phyloP scores from a whole-genome alignment of 345 rosid species.

The Ceriops decandra region DNA sequence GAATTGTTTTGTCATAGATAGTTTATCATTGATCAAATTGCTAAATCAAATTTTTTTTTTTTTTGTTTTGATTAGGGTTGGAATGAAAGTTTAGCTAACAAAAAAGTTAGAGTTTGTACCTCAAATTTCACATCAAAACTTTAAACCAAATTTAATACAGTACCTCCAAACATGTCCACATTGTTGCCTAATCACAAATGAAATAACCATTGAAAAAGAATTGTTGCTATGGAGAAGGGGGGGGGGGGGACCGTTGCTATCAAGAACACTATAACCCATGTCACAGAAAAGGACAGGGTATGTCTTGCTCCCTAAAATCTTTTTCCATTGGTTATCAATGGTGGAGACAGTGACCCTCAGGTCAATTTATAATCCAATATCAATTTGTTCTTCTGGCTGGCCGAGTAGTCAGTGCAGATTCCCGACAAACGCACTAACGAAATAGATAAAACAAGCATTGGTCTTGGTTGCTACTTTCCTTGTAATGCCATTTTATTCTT shows the following conservation, averaged over 20 bases:
- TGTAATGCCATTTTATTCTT: neutral
- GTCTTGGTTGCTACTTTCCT: neutral
- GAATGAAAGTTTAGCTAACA: too few relatives aligned
- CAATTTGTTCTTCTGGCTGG: neutral
- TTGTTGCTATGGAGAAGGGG: too few relatives aligned
- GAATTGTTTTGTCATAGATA: too few relatives aligned
- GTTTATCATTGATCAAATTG: too few relatives aligned
- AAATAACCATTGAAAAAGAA: neutral
- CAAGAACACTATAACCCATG: neutral
- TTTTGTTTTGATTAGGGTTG: too few relatives aligned
- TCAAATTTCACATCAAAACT: too few relatives aligned
- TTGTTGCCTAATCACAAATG: neutral
- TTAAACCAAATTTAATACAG: too few relatives aligned
- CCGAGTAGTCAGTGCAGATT: neutral
- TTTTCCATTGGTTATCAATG: conserved; percentile 13
- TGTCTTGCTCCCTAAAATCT: conserved; percentile 10
- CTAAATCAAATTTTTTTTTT: too few relatives aligned
- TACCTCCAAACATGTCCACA: too few relatives aligned
- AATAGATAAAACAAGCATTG: neutral
- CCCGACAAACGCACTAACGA: neutral
- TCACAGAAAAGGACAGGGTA: conserved; percentile 6
- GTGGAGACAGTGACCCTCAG: neutral
- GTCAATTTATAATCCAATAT: neutral
- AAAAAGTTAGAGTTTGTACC: too few relatives aligned
- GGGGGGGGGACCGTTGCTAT: neutral